Conservation (phyloP, 1,284 basidiomycete species). For the Cutaneotrichosporon curvatum region DNA sequence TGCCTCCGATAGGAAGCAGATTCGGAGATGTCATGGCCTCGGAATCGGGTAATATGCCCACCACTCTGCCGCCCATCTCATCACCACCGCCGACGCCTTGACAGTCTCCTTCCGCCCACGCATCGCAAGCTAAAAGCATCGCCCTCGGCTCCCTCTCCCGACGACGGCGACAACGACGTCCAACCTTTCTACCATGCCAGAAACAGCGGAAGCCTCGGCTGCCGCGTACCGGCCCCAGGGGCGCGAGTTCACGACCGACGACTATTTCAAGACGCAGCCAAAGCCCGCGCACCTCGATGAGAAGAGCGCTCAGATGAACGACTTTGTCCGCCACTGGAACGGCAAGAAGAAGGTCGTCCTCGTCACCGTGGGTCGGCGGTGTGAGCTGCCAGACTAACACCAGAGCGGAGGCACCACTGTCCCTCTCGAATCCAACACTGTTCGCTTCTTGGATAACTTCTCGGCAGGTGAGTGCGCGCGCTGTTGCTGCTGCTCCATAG, state of each 20-base stretch:
- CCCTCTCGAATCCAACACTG: conserved; percentile 93
- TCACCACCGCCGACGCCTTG: no score
- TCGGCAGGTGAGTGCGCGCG: conserved; percentile 67
- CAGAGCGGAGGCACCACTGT: conserved; percentile 95
- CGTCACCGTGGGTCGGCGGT: conserved; percentile 66
- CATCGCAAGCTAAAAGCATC: no score
- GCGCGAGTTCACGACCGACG: conserved; percentile 64
- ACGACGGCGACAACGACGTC: neutral
- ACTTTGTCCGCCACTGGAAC: conserved; percentile 66
- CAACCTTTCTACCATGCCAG: conserved; percentile 2
- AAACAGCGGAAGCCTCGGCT: neutral
- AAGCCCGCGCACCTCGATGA: conserved; percentile 63
- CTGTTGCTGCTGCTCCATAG: neutral
- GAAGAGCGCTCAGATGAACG: conserved; percentile 57
- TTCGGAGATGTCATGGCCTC: no score
- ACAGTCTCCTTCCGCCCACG: no score
- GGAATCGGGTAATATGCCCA: no score
- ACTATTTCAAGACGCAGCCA: conserved; percentile 76
- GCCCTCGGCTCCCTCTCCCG: no score
- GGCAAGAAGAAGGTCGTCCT: conserved; percentile 70
- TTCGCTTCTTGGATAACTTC: conserved; percentile 97
- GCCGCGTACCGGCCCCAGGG: neutral
- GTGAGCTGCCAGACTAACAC: neutral
- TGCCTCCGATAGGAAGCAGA: no score
- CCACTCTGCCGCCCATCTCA: no score